Evolutionary conservation across 2,329 filamentous ascomycete species (phyloP), one percentile per base, ranked within the genome.

Genomic region (Colletotrichum liriopes): DNA sequence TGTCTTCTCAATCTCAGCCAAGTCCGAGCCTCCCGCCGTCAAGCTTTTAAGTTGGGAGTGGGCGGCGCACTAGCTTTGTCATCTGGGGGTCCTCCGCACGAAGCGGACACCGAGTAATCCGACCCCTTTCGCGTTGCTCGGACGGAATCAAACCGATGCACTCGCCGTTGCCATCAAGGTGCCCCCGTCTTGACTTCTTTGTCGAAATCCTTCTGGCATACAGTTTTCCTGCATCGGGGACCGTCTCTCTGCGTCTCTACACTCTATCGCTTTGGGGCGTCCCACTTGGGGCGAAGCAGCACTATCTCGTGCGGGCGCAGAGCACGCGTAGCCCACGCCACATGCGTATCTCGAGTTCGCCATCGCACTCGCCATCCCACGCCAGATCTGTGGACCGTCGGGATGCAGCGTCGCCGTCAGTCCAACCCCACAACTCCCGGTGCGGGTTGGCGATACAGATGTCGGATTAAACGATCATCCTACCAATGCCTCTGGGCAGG

Each of bases 21-120:
- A 41, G 64, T 71, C 64, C 64, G 43, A 43, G 55, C 64, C 67
- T 70, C 61, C 67, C 67, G 67, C 61, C 67, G 65, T 70, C 61
- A 70, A 52, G 12, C 16, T 29, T 65, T 60, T 39, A 26, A 60
- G 67, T 66, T 66, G 52, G n/a, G n/a, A 37, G 12, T 32, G 47
- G 59, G 52, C 43, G 41, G 37, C 18, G 20, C 37, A 29, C 45
- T 45, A 66, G 61, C 37, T n/a, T 65, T 61, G 29, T 52, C 52
- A 20, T 65, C 35, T 35, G 32, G n/a, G 23, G n/a, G 18, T 9
- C 41, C 12, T 43, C 41, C 35, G 35, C 65, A 67, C 32, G 6
- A 23, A 51, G 12, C 39, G 20, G 49, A 29, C 47, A 61, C 52
- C 67, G 52, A 52, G 7, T 20, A 49, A 37, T 41, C 67, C 65